Conservation (phyloP, 768 basidiomycete genomes). For the Tubosaeta sp. region DNA sequence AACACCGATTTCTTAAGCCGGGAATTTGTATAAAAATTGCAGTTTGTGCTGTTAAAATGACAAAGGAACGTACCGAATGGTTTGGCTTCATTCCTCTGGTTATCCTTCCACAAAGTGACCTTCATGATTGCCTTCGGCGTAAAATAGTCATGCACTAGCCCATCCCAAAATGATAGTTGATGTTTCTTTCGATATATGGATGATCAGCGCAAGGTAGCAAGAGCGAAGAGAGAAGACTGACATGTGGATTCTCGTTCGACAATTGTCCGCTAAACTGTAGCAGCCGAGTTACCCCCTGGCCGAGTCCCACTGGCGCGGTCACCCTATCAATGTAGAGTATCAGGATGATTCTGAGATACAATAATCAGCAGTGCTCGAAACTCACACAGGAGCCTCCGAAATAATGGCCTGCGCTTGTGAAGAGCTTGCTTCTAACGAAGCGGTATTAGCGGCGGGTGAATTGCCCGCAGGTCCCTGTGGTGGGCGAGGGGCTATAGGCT, state of each 20-base stretch:
- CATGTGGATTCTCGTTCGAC: constrained; percentile 50
- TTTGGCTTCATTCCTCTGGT: constrained; percentile 72
- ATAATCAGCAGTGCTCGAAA: constrained; percentile 1
- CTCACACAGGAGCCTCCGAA: constrained; percentile 31
- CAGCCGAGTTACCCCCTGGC: constrained; percentile 62
- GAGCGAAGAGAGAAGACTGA: constrained; percentile 14
- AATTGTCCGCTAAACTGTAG: constrained; percentile 69
- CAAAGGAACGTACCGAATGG: constrained; percentile 60
- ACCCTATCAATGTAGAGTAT: constrained; percentile 25
- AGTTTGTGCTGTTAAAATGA: constrained; percentile 1
- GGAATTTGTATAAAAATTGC: constrained; percentile 5
- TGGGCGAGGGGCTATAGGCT: constrained; percentile 36
- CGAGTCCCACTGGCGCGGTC: constrained; percentile 41
- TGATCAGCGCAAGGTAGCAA: neutral
- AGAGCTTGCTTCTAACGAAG: constrained; percentile 28
- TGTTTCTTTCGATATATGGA: constrained; percentile 48
- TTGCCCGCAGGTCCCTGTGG: constrained; percentile 25
- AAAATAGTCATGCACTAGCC: constrained; percentile 65
- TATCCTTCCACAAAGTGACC: constrained; percentile 86
- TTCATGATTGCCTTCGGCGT: constrained; percentile 68
- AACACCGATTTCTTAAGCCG: constrained; percentile 64
- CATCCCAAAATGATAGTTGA: constrained; percentile 63
- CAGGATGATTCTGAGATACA: constrained; percentile 7
- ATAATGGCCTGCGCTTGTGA: constrained; percentile 32
- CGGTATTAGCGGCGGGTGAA: constrained; percentile 20